Conservation (phyloP, 2,329 filamentous ascomycete genomes). For the Stemphylium lycopersici region DNA sequence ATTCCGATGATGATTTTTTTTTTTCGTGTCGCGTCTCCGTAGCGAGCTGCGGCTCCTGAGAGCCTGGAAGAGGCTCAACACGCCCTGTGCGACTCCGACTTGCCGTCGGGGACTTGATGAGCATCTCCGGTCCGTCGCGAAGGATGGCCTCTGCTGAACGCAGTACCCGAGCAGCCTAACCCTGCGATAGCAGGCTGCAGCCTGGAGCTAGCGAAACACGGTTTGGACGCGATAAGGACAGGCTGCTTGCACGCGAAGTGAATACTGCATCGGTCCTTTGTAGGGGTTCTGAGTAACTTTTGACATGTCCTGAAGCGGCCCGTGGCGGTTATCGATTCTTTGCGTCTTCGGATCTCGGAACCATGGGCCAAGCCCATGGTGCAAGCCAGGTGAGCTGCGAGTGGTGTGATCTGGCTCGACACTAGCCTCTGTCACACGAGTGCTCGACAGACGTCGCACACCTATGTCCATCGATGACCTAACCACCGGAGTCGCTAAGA, state of each 20-base stretch:
- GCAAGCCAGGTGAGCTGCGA: constrained; percentile 29
- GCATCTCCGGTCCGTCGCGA: constrained; percentile 16
- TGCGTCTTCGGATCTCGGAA: constrained; percentile 17
- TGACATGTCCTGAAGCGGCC: constrained; percentile 7
- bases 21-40: constrained; percentile 8
- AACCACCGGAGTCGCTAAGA: constrained; percentile 20
- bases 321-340: constrained; percentile 11
- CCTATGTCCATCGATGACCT: constrained; percentile 22
- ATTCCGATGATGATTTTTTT: constrained; percentile 5
- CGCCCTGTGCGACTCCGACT: constrained; percentile 6
- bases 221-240: constrained; percentile 6
- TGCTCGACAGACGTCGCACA: constrained; percentile 12
- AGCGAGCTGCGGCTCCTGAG: constrained; percentile 6
- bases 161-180: constrained; percentile 7
- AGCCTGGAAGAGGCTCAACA: constrained; percentile 20
- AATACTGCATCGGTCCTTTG: constrained; percentile 5
- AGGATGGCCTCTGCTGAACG: constrained; percentile 10
- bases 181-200: constrained; percentile 7
- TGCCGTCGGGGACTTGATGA: constrained; percentile 18
- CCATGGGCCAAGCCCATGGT: constrained; percentile 1
- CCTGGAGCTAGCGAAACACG: constrained; percentile 7
- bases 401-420: constrained; percentile 17
- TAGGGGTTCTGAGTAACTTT: not conserved
- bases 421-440: constrained; percentile 18
- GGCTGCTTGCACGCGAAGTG: not conserved